phyloP scores from a whole-genome alignment of 2,329 filamentous ascomycete genomes.

The Aspergillus candidus region DNA sequence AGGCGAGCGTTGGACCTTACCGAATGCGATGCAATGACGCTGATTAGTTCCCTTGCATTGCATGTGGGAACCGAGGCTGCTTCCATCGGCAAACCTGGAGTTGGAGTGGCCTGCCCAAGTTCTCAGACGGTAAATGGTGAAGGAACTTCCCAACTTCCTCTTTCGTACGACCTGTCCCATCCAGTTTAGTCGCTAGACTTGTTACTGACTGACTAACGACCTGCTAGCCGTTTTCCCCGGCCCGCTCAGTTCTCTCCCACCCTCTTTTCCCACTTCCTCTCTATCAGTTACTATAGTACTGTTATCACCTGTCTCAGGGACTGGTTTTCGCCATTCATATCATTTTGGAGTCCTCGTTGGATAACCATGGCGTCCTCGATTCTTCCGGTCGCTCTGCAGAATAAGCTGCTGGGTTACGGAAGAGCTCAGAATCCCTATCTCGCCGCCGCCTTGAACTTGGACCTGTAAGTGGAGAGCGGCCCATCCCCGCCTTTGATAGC shows the following conservation, averaged over 20 bases:
- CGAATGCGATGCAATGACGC: background rate
- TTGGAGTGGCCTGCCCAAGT: too few species aligned
- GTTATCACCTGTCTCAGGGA: too few species aligned
- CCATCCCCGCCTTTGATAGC: conserved; percentile 1
- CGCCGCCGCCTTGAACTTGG: conserved; percentile 32
- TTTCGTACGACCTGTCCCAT: too few species aligned
- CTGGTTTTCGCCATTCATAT: too few species aligned
- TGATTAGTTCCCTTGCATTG: background rate
- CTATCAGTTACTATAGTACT: too few species aligned
- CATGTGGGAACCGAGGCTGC: conserved; percentile 7
- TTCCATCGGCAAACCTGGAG: too few species aligned
- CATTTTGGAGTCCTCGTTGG: too few species aligned
- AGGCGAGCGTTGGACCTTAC: background rate
- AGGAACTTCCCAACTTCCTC: background rate
- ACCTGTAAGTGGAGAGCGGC: conserved; percentile 33
- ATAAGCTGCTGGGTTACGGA: conserved; percentile 37
- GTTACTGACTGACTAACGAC: too few species aligned
- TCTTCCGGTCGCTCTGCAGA: conserved; percentile 40
- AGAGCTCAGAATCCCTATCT: conserved; percentile 29
- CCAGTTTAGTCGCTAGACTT: too few species aligned
- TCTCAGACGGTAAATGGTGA: background rate
- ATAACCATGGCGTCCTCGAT: conserved; percentile 35
- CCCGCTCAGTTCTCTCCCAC: too few species aligned
- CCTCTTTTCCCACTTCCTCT: too few species aligned
- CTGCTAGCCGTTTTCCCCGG: too few species aligned